Evolutionary conservation across 2,329 filamentous ascomycete genomes (phyloP).

Genomic region (Eutypa lata): DNA sequence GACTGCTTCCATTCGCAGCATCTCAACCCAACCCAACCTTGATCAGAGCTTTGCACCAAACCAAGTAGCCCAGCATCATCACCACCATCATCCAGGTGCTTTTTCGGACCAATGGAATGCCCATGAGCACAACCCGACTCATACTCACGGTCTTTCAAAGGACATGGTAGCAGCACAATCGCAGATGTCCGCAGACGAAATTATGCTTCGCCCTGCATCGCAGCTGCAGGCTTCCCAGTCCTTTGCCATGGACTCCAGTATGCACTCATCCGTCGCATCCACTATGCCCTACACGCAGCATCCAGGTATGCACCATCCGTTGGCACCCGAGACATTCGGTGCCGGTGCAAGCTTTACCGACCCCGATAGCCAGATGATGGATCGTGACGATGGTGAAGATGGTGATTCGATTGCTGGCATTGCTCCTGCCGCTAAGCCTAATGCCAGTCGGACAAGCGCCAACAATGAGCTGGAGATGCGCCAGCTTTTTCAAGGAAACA

Average conservation of each 20-base stretch:
- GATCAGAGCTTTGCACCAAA: conserved; percentile 40
- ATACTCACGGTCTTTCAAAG: conserved; percentile 34
- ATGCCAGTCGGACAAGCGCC: conserved; percentile 64
- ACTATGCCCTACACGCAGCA: conserved; percentile 42
- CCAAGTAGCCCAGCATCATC: conserved; percentile 24
- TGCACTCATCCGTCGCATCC: conserved; percentile 45
- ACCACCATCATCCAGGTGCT: conserved; percentile 30
- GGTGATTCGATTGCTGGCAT: conserved; percentile 48
- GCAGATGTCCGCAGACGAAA: conserved; percentile 55
- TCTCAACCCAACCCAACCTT: conserved; percentile 47
- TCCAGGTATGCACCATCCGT: conserved; percentile 42
- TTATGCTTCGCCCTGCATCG: conserved; percentile 55
- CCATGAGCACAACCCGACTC: conserved; percentile 28
- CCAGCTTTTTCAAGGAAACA: conserved; percentile 68
- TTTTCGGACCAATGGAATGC: conserved; percentile 50
- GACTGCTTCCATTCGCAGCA: conserved; percentile 55
- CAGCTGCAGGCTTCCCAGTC: conserved; percentile 51
- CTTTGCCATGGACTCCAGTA: conserved; percentile 47
- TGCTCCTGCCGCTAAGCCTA: conserved; percentile 48
- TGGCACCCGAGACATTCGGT: conserved; percentile 53
- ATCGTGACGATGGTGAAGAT: conserved; percentile 58
- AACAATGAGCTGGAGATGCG: conserved; percentile 81
- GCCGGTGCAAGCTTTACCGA: conserved; percentile 55
- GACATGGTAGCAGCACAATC: conserved; percentile 38
- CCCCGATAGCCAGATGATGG: conserved; percentile 56